Percentiles rank a stretch among this genome's conserved stretches.
Conservation (phyloP, 2,329 filamentous ascomycete species). For the Fusarium anguioides region DNA sequence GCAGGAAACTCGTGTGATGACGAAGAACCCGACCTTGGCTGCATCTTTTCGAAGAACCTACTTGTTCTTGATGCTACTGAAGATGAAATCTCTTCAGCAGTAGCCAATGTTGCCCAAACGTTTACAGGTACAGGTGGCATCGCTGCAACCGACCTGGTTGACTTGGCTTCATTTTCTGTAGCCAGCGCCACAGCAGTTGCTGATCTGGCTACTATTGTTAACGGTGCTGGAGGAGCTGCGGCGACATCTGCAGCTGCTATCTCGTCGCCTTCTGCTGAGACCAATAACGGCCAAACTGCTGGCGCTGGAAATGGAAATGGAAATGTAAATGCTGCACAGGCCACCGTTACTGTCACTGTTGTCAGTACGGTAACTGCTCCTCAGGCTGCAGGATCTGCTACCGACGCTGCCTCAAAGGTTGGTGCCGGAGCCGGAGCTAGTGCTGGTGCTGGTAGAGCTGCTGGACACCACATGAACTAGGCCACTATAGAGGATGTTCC, state of each 20-base stretch:
- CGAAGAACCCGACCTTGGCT: constrained; percentile 8
- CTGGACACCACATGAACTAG: no score
- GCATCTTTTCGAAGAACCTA: constrained; percentile 3
- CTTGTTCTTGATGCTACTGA: constrained; percentile 9
- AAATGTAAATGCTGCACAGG: no score
- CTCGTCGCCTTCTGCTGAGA: background rate
- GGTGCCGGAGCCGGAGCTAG: no score
- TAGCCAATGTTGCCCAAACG: background rate
- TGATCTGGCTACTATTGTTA: constrained; percentile 12
- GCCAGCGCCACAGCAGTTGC: constrained; percentile 2
- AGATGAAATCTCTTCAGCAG: constrained; percentile 14
- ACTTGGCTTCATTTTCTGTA: background rate
- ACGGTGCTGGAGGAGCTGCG: background rate
- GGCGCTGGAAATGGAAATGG: no score
- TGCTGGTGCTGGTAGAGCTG: no score
- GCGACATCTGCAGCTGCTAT: background rate
- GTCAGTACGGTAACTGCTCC: no score
- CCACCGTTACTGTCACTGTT: no score
- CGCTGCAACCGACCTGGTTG: background rate
- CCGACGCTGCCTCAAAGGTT: no score
- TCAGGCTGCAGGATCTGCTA: no score
- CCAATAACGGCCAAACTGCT: background rate
- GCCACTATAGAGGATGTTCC: no score
- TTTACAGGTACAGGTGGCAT: constrained; percentile 21
- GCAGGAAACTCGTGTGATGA: constrained; percentile 16